These are phyloP conservation scores for Garcia nutans DNA, from an alignment of 345 rosid species.

Conservation along the genomic window DNA sequence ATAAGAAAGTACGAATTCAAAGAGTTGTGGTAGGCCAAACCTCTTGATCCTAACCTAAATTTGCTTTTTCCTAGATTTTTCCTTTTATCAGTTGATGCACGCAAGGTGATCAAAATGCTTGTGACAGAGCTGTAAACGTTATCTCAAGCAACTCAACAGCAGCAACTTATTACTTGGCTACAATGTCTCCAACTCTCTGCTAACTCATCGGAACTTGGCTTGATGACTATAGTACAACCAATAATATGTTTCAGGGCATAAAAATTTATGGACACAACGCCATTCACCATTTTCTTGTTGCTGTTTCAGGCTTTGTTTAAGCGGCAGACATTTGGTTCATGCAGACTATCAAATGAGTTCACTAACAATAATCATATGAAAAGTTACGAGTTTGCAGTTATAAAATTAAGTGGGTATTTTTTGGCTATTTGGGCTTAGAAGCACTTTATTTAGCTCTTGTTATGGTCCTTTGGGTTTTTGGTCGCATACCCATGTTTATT, in stretches of 20 bases:
- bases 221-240: slow-evolving; percentile 17
- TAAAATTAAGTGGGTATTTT: slow-evolving; percentile 10
- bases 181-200: slow-evolving; percentile 28
- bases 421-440: slow-evolving; percentile 19
- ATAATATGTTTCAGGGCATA: slow-evolving; percentile 1
- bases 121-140: slow-evolving; percentile 20
- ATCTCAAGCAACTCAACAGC: slow-evolving; percentile 28
- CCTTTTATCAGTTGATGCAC: neutral
- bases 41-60: neutral
- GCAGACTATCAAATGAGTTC: slow-evolving; percentile 34
- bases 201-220: slow-evolving; percentile 31
- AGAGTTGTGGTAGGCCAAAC: slow-evolving; percentile 39
- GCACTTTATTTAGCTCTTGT: slow-evolving; percentile 29
- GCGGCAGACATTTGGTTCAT: slow-evolving; percentile 27
- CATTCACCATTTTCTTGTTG: slow-evolving; percentile 26
- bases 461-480: slow-evolving; percentile 29
- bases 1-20: slow-evolving; percentile 39
- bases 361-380: slow-evolving; percentile 17
- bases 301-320: slow-evolving; percentile 28
- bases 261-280: slow-evolving; percentile 30
- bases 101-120: slow-evolving; percentile 11
- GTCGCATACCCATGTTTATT: slow-evolving; percentile 32
- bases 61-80: neutral
- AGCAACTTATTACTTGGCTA: slow-evolving; percentile 26
- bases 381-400: slow-evolving; percentile 23